Evolutionary conservation across 2,329 filamentous ascomycete genomes (phyloP), one percentile per base, ranked within the genome.

Genomic region (Drechslerella stenobrocha): DNA sequence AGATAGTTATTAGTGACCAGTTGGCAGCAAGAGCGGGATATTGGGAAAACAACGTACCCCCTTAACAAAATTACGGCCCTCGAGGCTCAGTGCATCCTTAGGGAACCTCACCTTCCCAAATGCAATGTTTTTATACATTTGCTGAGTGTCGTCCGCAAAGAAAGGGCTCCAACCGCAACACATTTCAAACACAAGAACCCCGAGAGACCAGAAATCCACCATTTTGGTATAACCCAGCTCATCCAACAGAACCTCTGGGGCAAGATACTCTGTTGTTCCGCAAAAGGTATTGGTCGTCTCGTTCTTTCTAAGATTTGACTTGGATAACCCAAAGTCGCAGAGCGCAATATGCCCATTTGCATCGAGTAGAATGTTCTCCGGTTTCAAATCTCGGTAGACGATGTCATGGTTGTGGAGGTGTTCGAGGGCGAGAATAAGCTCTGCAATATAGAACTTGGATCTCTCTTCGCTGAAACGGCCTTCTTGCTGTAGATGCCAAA

Each of bases 41-140:
- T 40, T 15, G 18, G 7, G 32, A 47, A n/a, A 13, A 13, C 35
- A 11, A 70, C 72, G 58, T 71, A 73, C 72, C 18, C 93, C 93
- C 80, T 98, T 98, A 75, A 98, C 93, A 74, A 98, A 98, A 77
- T 96, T 97, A 64, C 93, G 85, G 64, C 93, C 93, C 77, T 98
- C 93, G 37, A 90, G 87, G 69, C 90, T 96, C 28, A 98, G 80
- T 0, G 93, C 95, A 76, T 98, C 93, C 71, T 91, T 84, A 5
- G 93, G 93, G 77, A 98, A 98, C 69, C 93, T 84, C 61, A 98
- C 93, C 76, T 98, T 98, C 75, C 93, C 93, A 75, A 98, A 98
- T 0, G 93, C 93, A 76, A 98, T 98, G 79, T 98, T 98, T 81
- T 98, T 98, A 81, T 98, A 98, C 93, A 98, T 98, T 77, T 98